Evolutionary conservation across 2,329 filamentous ascomycete genomes (phyloP), one percentile per base, ranked within the genome.

Genomic region (Trichophaea hybrida): DNA sequence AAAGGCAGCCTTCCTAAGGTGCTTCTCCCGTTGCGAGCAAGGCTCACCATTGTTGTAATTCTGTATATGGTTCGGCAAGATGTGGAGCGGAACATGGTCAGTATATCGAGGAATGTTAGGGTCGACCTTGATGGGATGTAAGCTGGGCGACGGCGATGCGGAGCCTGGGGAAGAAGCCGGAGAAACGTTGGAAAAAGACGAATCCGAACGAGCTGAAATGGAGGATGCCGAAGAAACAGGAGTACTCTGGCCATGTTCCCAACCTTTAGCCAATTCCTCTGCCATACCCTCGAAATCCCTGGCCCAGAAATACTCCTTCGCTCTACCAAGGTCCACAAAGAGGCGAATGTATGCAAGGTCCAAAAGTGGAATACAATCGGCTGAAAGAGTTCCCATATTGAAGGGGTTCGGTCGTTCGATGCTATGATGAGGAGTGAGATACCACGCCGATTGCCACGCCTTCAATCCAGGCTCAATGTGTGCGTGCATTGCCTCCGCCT

Each of bases 371-470:
- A 97, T 91, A 60, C 89, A 86, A 70, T 96, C 90, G 6, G 90
- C 87, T 4, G 89, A 90, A 7, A 97, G 75, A 1, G 91, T 88
- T 0, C 88, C 86, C 61, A 82, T 76, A 4, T 85, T 88, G 68
- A 83, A 91, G 0, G 88, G 87, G 70, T 93, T 94, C 0, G 88
- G 88, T 55, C 88, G 79, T 70, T 94, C 86, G 4, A 93, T 74
- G 67, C 84, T 89, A 71, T 95, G 89, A 48, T 86, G 81, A 1
- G 88, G 85, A 69, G 93, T 94, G 68, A 83, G 86, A 46, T 84
- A 82, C 91, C 91, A 97, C 0, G 89, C 90, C 51, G 85, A 80
- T 73, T 95, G 88, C 93, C 93, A 98, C 6, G 91, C 90, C 71
- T 89, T 86, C 62, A 98, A 75, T 1, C 91, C 91, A 8, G 91